Evolutionary conservation across 768 basidiomycete genomes (phyloP), one percentile per base, ranked within the genome.

Genomic region (Tylopilus subfusipes): DNA sequence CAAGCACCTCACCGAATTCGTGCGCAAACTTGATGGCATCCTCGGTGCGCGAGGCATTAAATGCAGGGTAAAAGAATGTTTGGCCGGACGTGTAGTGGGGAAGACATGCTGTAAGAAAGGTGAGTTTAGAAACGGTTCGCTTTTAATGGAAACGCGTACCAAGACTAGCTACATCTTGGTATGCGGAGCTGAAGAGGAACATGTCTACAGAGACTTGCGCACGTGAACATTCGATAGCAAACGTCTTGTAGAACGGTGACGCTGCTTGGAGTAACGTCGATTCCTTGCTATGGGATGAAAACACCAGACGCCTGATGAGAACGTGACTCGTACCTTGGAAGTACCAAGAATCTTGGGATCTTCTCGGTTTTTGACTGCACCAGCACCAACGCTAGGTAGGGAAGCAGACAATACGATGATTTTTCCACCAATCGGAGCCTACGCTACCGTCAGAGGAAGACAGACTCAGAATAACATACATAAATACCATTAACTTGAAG

Each of bases 11-110:
- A 21, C 94, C 93, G 64, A 98, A 95, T 68, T 98, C 97, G 59
- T 96, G 94, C 1, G 96, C 95, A 65, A 99, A 98, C 73, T 98
- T 98, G 73, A 97, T 79, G 4, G 97, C 97, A 67, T 99, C 97
- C 70, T 99, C 97, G 4, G 92, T 82, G 40, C 93, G 82, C 2
- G 84, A 82, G 12, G 97, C 97, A 65, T 95, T 98, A 80, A 99
- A 99, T 4, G 93, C 93, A 38, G 96, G 97, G 70, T 98, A 99
- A 69, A 95, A 95, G 76, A 93, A 98, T 0, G 95, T 97, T 70
- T 98, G 93, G 38, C 97, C 97, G 51, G 94, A 92, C 11, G 97
- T 99, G 71, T 99, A 98, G 66, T 95, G 90, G 22, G 97, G 97
- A 18, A 99, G 78, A 66, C 84, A 93, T 13, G 91, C 93, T 94